phyloP scores from a whole-genome alignment of 1,139 yeast species.

The Wickerhamomyces sp. region DNA sequence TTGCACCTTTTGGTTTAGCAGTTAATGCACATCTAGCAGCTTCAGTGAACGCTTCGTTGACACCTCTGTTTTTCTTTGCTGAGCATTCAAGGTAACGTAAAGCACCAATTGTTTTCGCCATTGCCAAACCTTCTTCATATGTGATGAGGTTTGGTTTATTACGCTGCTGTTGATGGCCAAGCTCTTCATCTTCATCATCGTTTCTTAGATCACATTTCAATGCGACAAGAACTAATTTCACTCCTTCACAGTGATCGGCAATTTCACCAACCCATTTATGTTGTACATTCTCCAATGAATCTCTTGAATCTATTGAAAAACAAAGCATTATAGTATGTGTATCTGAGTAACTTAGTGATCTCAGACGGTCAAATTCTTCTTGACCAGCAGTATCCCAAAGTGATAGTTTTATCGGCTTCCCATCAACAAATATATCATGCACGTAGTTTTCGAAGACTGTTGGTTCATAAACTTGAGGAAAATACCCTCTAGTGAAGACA shows the following conservation, averaged over 20 bases:
- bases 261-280: conserved; percentile 96
- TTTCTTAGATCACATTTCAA: conserved; percentile 88
- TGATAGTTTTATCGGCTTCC: conserved; percentile 86
- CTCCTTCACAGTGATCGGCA: conserved; percentile 95
- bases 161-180: neutral
- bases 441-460: conserved; percentile 97
- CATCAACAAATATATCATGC: conserved; percentile 94
- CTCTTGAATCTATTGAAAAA: conserved; percentile 90
- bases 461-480: conserved; percentile 98
- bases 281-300: conserved; percentile 91
- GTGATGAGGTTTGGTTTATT: conserved; percentile 46
- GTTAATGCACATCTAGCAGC: conserved; percentile 95
- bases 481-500: conserved; percentile 95
- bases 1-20: conserved; percentile 80
- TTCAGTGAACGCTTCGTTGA: conserved; percentile 93
- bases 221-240: conserved; percentile 88
- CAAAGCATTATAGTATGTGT: conserved; percentile 97
- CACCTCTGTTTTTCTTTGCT: conserved; percentile 92
- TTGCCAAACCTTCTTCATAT: conserved; percentile 78
- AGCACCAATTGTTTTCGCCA: conserved; percentile 85
- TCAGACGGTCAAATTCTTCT: conserved; percentile 91
- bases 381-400: conserved; percentile 99
- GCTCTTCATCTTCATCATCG: conserved; percentile 34
- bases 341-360: conserved; percentile 88
- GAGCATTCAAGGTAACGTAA: conserved; percentile 87